A percentile compares a stretch with the other conserved stretches of the same genome.
Evolutionary conservation across 2,329 filamentous ascomycete genomes (phyloP).

Genomic region (Pseudofabraea citricarpa): DNA sequence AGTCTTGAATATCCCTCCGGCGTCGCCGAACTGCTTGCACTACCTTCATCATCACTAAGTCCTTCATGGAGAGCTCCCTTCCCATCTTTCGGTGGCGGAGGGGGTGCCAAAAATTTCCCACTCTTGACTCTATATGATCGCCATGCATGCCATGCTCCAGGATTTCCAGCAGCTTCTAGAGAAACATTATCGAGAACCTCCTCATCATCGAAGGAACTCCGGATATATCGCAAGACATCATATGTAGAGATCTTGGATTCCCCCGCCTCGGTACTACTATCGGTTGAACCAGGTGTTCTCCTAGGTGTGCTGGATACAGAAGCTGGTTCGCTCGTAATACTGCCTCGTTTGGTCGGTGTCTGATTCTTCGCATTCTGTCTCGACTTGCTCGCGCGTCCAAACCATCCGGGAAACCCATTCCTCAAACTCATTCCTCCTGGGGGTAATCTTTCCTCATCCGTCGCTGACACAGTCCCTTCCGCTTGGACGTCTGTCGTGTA

Average conservation of each 20-base stretch:
- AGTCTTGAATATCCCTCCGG: constrained; percentile 14
- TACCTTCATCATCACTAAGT: constrained; percentile 10
- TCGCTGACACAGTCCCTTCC: constrained; percentile 74
- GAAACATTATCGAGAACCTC: constrained; percentile 73
- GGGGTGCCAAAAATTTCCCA: constrained; percentile 33
- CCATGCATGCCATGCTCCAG: constrained; percentile 94
- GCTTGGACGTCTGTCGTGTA: constrained; percentile 77
- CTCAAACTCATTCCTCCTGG: constrained; percentile 87
- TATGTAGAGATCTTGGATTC: constrained; percentile 42
- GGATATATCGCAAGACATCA: constrained; percentile 74
- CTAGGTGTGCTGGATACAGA: constrained; percentile 6
- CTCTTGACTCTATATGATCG: constrained; percentile 58
- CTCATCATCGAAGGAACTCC: constrained; percentile 75
- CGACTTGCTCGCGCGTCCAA: constrained; percentile 51
- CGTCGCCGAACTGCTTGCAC: constrained; percentile 3
- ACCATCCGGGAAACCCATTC: constrained; percentile 90
- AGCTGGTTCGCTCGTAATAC: constrained; percentile 2
- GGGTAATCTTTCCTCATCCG: constrained; percentile 75
- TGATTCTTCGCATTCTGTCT: constrained; percentile 24
- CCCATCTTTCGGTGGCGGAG: constrained; percentile 7
- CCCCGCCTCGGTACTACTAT: constrained; percentile 6
- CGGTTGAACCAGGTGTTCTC: constrained; percentile 5
- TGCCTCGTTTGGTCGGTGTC: constrained; percentile 18
- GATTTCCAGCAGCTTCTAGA: constrained; percentile 78
- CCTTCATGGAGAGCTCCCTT: constrained; percentile 10